Evolutionary conservation across 2,329 filamentous ascomycete species (phyloP).

Genomic region (Zymoseptoria passerinii): DNA sequence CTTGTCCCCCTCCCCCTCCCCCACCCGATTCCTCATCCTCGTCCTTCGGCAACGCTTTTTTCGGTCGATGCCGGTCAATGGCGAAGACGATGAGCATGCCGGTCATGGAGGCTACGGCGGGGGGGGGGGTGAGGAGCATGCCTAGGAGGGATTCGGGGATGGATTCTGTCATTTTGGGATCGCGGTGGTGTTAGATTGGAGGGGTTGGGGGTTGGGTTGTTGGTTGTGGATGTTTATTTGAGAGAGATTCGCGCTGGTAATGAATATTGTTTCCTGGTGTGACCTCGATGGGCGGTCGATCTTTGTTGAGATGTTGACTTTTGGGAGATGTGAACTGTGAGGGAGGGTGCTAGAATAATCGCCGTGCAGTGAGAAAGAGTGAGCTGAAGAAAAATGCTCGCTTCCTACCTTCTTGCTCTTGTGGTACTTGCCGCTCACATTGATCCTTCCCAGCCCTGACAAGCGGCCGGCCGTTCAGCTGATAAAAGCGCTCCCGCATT

Average conservation of each 20-base stretch:
- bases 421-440: background rate
- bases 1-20: no score
- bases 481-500: no score
- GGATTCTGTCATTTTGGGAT: background rate
- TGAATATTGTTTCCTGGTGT: no score
- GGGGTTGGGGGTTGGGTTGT: background rate
- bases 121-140: background rate
- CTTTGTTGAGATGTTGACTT: no score
- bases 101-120: background rate
- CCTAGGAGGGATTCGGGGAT: background rate
- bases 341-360: background rate
- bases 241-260: no score
- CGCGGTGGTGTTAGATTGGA: background rate
- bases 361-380: background rate
- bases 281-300: no score
- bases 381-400: background rate
- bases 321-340: background rate
- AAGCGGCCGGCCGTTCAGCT: no score
- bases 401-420: background rate
- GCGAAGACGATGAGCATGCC: background rate
- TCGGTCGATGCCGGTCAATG: background rate
- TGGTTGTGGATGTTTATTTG: no score
- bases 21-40: background rate
- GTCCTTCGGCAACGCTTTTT: background rate
- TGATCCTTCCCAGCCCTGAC: no score